Evolutionary conservation across 768 basidiomycete species (phyloP), one percentile per base, ranked within the genome.

Genomic region (Auriscalpium orientale): DNA sequence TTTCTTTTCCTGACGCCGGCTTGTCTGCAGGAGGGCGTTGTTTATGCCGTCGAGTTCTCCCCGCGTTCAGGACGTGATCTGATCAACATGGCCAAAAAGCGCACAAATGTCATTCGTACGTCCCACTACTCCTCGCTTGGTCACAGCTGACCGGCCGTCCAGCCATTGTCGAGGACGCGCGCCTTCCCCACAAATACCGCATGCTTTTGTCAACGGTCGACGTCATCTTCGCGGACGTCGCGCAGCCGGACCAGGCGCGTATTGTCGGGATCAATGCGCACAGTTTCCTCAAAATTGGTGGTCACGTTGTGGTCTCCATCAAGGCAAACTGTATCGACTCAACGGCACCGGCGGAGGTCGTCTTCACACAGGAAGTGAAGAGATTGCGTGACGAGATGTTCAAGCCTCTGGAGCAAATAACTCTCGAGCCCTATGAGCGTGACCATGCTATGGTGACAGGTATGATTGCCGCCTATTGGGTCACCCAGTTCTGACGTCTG

Each of bases 241-340:
- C 97, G 0, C 97, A 99, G 69, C 95, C 95, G 46, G 95, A 99
- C 73, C 97, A 99, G 74, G 95, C 95, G 3, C 93, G 95, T 77
- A 98, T 98, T 66, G 91, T 98, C 59, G 79, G 82, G 43, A 81
- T 85, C 71, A 98, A 99, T 71, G 91, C 95, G 0, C 85, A 97
- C 64, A 85, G 86, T 70, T 99, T 99, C 86, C 80, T 99, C 54
- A 98, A 95, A 72, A 87, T 95, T 70, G 83, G 81, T 34, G 97
- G 97, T 2, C 91, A 97, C 65, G 77, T 82, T 64, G 85, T 99
- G 64, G 93, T 99, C 61, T 98, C 95, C 54, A 97, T 99, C 81
- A 99, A 99, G 77, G 97, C 97, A 34, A 93, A 89, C 65, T 99
- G 97, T 78, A 89, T 99, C 70, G 97, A 99, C 72, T 98, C 93